These are phyloP conservation scores for Castanea mollissima DNA, from an alignment of 306 rosid genomes.

Conservation along the genomic window DNA sequence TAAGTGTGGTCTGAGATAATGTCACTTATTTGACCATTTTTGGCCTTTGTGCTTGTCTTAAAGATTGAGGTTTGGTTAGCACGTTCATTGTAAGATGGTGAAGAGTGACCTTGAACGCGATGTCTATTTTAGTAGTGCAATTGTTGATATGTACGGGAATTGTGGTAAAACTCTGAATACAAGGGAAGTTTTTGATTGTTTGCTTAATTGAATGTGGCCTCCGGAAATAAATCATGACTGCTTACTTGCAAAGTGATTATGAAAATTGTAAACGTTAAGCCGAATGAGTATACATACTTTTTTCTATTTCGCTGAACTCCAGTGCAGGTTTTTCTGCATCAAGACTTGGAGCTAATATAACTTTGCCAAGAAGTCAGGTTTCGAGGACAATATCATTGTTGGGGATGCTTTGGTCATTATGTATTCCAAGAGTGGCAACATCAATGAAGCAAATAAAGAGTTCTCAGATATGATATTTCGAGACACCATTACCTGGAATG, in stretches of 20 bases:
- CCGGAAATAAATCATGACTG: constrained; percentile 61
- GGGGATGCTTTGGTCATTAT: constrained; percentile 58
- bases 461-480: constrained; percentile 35
- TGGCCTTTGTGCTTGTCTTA: constrained; percentile 31
- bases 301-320: constrained; percentile 47
- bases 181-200: constrained; percentile 33
- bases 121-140: constrained; percentile 44
- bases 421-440: constrained; percentile 66
- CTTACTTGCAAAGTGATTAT: constrained; percentile 52
- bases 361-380: constrained; percentile 57
- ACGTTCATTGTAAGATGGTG: constrained; percentile 47
- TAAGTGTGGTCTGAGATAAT: too few species aligned
- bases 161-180: constrained; percentile 47
- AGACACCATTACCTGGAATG: constrained; percentile 54
- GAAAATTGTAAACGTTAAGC: constrained; percentile 37
- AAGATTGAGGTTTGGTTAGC: constrained; percentile 49
- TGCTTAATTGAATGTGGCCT: constrained; percentile 41
- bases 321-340: constrained; percentile 53
- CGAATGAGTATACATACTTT: constrained; percentile 10
- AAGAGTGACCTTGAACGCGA: constrained; percentile 33
- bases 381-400: constrained; percentile 40
- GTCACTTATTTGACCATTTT: too few species aligned
- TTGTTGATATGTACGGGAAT: constrained; percentile 72
- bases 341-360: constrained; percentile 46
- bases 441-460: constrained; percentile 49